Base-by-base conservation (phyloP, 2,329 filamentous ascomycete genomes). In the Ceratocystis lukuohia region DNA sequence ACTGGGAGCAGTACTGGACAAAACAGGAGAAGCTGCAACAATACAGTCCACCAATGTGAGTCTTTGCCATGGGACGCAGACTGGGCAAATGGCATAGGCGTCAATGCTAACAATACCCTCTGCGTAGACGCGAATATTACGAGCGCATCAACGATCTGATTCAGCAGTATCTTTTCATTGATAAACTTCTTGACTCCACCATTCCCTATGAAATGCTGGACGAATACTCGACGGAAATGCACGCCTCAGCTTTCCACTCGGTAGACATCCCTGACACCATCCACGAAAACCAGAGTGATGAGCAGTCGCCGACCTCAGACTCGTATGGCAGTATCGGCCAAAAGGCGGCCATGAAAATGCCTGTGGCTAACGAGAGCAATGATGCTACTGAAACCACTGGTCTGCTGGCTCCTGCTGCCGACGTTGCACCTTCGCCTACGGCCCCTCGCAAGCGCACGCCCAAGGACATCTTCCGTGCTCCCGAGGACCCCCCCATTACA, bases 151-250 rank as follows among this genome's bases (percentile, higher is more conserved):
- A 97, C 76, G 86, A 87, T 70, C 80, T 96, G 56, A 85, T 97
- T 68, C 89, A 94, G 74, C 88, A 96, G 74, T 97, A 96, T 74
- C 80, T 95, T 69, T 96, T 95, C 74, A 96, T 96, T 71, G 93
- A 96, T 76, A 84, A 88, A 64, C 80, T 97, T 66, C 82, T 97
- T 69, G 91, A 96, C 76, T 96, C 91, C 7, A 92, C 90, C 37
- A 83, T 96, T n/a, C 92, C 92, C 1, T 92, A 96, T 73, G 87
- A 93, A 71, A 80, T 97, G 57, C 85, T 97, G 67, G 92, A 95
- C 73, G 92, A 96, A 75, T 96, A 96, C 75, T 86, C 76, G 45
- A 74, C 86, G 69, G 79, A 87, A 69, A 78, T 85, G 62, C 79
- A 83, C 56, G 79, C 79, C 22, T 81, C 79, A 48, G 80, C 80